phyloP scores from a whole-genome alignment of 2,329 filamentous ascomycete species.

The Paraphaeosphaeria sporulosa region DNA sequence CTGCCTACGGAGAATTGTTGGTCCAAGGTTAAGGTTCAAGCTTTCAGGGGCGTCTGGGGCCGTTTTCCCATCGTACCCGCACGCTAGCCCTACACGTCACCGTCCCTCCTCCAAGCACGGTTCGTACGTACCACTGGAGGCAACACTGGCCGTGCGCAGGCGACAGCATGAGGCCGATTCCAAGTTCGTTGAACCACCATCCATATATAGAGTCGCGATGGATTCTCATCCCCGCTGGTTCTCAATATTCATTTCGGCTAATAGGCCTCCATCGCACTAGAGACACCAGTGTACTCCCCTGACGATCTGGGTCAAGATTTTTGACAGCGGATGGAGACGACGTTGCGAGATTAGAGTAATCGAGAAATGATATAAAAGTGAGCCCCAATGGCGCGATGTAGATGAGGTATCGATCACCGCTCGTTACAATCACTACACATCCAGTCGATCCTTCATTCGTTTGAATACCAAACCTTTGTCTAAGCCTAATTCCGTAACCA shows the following conservation, averaged over 20 bases:
- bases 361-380: not conserved
- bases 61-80: not conserved
- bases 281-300: not conserved
- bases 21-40: not conserved
- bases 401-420: conserved; percentile 2
- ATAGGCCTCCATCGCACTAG: conserved; percentile 3
- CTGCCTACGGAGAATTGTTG: not conserved
- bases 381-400: not conserved
- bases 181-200: not conserved
- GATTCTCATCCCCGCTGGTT: conserved; percentile 6
- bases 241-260: conserved; percentile 4
- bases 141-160: conserved; percentile 11
- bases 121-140: not conserved
- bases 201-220: not conserved
- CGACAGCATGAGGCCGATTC: not conserved
- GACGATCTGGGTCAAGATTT: conserved; percentile 1
- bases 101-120: not conserved
- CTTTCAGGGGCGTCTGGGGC: not conserved
- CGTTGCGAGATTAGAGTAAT: not conserved
- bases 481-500: conserved; percentile 18
- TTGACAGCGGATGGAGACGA: not conserved
- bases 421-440: conserved; percentile 1
- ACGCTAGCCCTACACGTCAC: not conserved
- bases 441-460: conserved; percentile 15
- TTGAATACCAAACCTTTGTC: not conserved